Conservation (phyloP, 345 rosid genomes). For the Triadica sebifera region DNA sequence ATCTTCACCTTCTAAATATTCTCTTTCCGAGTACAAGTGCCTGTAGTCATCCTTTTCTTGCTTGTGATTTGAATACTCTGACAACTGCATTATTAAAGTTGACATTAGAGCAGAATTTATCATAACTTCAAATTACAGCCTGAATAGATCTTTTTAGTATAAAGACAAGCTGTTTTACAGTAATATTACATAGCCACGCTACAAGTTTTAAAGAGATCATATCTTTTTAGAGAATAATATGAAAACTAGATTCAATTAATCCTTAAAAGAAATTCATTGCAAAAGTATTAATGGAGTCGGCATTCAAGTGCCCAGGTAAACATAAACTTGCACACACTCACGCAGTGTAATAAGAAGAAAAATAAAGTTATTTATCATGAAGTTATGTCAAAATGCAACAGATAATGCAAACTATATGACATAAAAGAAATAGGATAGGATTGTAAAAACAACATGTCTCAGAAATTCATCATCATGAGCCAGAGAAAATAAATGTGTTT, state of each 20-base stretch:
- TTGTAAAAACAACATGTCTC: no score
- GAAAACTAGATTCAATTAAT: background rate
- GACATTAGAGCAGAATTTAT: slow-evolving; percentile 15
- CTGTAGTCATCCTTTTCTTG: slow-evolving; percentile 34
- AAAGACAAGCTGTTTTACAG: background rate
- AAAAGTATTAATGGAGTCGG: background rate
- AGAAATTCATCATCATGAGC: no score
- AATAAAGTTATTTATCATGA: background rate
- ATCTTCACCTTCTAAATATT: slow-evolving; percentile 28
- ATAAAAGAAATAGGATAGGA: background rate
- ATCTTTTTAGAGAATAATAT: background rate
- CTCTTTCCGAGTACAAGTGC: slow-evolving; percentile 13
- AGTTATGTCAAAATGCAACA: background rate
- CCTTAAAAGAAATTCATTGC: slow-evolving; percentile 13
- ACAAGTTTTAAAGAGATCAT: background rate
- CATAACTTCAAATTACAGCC: background rate
- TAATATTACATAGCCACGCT: background rate
- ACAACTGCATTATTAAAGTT: slow-evolving; percentile 31
- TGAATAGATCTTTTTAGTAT: background rate
- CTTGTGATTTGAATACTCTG: slow-evolving; percentile 41
- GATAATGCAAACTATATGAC: slow-evolving; percentile 3
- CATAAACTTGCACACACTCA: background rate
- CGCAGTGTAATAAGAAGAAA: background rate
- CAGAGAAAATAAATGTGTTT: background rate
- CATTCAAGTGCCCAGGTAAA: no score